phyloP scores from a whole-genome alignment of 1,284 basidiomycete species.

The Sanguinoderma infundibulare region DNA sequence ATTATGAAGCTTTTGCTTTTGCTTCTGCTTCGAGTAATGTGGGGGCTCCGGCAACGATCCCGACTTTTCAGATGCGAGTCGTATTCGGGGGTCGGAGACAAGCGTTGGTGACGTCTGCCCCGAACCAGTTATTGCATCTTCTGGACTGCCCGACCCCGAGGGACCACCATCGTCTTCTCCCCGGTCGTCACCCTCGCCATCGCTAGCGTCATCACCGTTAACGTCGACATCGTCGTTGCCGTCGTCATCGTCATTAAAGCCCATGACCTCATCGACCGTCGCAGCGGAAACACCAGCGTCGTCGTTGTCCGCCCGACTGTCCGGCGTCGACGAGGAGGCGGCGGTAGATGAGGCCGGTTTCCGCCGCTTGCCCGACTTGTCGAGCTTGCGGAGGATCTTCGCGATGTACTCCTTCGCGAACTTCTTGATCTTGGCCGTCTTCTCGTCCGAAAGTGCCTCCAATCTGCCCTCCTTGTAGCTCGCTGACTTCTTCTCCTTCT shows the following conservation, averaged over 20 bases:
- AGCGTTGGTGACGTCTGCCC: conserved; percentile 20
- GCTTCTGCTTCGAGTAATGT: neutral
- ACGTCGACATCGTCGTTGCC: conserved; percentile 20
- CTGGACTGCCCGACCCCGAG: conserved; percentile 21
- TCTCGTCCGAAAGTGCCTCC: conserved; percentile 85
- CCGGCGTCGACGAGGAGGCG: conserved; percentile 22
- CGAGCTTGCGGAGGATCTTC: conserved; percentile 68
- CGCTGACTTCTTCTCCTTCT: conserved; percentile 94
- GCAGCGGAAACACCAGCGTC: conserved; percentile 11
- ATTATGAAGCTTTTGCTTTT: neutral
- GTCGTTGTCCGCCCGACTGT: conserved; percentile 19
- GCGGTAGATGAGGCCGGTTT: conserved; percentile 21
- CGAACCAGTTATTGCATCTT: conserved; percentile 10
- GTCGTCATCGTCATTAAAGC: conserved; percentile 18
- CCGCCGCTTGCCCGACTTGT: conserved; percentile 43
- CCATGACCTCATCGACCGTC: conserved; percentile 25
- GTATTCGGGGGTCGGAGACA: conserved; percentile 15
- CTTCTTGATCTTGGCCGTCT: conserved; percentile 88
- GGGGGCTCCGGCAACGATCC: neutral
- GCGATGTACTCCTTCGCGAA: conserved; percentile 90
- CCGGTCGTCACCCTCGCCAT: conserved; percentile 4
- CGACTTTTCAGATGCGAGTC: conserved; percentile 4
- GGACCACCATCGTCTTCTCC: conserved; percentile 4
- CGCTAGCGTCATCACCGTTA: neutral
- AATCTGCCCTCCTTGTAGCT: conserved; percentile 74